Evolutionary conservation across 352 stramenopile genomes (phyloP).

Genomic region (Phytophthora pini): DNA sequence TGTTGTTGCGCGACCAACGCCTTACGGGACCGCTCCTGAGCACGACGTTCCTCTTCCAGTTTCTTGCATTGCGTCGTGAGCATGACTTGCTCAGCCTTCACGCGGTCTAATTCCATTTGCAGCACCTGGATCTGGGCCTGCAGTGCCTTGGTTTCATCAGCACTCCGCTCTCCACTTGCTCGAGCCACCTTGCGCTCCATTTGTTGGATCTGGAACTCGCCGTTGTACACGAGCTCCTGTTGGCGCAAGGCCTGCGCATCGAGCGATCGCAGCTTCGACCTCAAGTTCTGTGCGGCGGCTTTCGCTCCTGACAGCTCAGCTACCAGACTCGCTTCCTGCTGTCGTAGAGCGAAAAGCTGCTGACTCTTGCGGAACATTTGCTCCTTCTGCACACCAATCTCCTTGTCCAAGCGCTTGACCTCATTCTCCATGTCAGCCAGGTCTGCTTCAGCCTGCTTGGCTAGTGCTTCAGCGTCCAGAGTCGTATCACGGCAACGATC

Average conservation of each 20-base stretch:
- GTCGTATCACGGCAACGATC: conserved; percentile 76
- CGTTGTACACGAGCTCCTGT: conserved; percentile 96
- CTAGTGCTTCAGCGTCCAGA: conserved; percentile 81
- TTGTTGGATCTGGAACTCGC: conserved; percentile 97
- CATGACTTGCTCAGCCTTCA: conserved; percentile 90
- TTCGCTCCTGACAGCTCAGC: conserved; percentile 93
- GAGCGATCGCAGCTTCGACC: conserved; percentile 91
- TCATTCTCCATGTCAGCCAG: conserved; percentile 71
- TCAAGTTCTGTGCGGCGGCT: conserved; percentile 87
- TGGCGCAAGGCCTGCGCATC: conserved; percentile 91
- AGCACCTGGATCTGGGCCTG: conserved; percentile 92
- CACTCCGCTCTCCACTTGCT: conserved; percentile 92
- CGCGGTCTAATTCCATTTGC: conserved; percentile 89
- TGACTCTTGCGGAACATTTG: conserved; percentile 93
- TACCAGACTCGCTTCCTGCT: conserved; percentile 90
- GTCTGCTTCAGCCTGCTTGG: conserved; percentile 87
- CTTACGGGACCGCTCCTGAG: conserved; percentile 79
- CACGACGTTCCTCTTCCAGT: conserved; percentile 91
- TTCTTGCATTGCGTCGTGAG: conserved; percentile 93
- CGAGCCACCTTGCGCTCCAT: conserved; percentile 95
- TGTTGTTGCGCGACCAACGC: conserved; percentile 78
- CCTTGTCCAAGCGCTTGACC: conserved; percentile 73
- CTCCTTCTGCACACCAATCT: conserved; percentile 90
- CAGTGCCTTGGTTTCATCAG: conserved; percentile 94
- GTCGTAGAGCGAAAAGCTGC: conserved; percentile 85